Base-by-base conservation (phyloP, 257 asterid species). In the Mentha longifolia region DNA sequence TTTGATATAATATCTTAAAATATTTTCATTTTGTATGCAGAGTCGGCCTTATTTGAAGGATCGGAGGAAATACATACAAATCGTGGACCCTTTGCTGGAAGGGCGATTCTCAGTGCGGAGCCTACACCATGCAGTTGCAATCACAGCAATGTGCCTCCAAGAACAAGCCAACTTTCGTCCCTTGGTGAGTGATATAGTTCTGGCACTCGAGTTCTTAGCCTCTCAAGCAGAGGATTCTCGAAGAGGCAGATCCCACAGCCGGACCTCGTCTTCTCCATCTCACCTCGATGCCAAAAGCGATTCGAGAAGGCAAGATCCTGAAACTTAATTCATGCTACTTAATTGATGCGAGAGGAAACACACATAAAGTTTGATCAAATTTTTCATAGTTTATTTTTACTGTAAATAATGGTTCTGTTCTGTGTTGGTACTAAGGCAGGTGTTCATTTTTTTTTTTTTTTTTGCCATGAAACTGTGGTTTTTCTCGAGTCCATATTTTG, bases 131-230 rank as follows among this genome's bases (percentile, higher is more conserved):
- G 90, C 95, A 0, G 71, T 93, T 41, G 92, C 97, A 12, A 80
- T 93, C 7, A 83, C 98, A 7, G 84, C 94, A 37, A 91, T 93
- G 98, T 93, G 98, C 46, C 91, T 93, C 39, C 97, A 91, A 42
- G 96, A 91, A 56, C 89, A 88, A 74, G 88, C 97, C 11, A 79
- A 78, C 71, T 84, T 83, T 70, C 94, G 97, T 6, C 97, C 98
- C 46, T 67, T 80, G 60, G 86, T 83, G 51, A 80, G 78, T 9
- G 97, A 91, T 58, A 85, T 93, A 12, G 96, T 86, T 7, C 65
- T 84, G 60, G 98, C 96, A 0, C 97, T 93, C 6, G 97, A 93
- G 46, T 91, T 86, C 80, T 77, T 93, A 54, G 80, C 84, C 39
- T 66, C 91, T 13, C 89, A 84, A 70, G 90, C 92, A 0, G 85